Evolutionary conservation across 805 yeast species (phyloP).

Genomic region (Candida silvicultrix): DNA sequence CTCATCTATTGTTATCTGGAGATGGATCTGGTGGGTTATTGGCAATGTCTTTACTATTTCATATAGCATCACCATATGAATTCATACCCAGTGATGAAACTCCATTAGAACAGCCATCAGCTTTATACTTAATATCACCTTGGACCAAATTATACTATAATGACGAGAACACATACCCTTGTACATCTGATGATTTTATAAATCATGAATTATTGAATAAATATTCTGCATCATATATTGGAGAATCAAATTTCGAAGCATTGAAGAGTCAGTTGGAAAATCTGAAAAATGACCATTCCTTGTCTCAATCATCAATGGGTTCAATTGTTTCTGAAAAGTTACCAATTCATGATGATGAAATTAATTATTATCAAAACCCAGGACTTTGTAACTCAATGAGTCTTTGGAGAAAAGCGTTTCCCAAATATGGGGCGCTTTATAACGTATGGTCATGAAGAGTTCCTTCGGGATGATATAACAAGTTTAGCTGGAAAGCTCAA

Average conservation of each 20-base stretch:
- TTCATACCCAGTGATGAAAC: constrained; percentile 2
- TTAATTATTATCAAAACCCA: constrained; percentile 21
- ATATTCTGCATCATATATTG: background rate
- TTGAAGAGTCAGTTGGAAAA: background rate
- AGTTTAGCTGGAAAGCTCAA: constrained; percentile 23
- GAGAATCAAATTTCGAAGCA: background rate
- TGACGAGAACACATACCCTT: background rate
- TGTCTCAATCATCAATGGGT: background rate
- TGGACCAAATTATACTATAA: constrained; percentile 12
- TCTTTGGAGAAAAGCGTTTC: constrained; percentile 36
- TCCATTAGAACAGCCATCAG: constrained; percentile 20
- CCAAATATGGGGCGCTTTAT: constrained; percentile 34
- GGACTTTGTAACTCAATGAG: constrained; percentile 22
- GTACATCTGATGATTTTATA: constrained; percentile 5
- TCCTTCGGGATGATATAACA: constrained; percentile 30
- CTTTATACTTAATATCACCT: constrained; percentile 28
- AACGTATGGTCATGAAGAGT: constrained; percentile 39
- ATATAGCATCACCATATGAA: constrained; percentile 27
- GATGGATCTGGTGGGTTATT: constrained; percentile 46
- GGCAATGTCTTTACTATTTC: constrained; percentile 30
- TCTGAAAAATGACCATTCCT: background rate
- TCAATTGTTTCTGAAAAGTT: background rate
- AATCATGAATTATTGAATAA: background rate
- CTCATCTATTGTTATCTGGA: constrained; percentile 32
- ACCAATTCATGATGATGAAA: background rate